Evolutionary conservation across 306 rosid genomes (phyloP), one percentile per base, ranked within the genome.

Genomic region (Cucumis cinereus): DNA sequence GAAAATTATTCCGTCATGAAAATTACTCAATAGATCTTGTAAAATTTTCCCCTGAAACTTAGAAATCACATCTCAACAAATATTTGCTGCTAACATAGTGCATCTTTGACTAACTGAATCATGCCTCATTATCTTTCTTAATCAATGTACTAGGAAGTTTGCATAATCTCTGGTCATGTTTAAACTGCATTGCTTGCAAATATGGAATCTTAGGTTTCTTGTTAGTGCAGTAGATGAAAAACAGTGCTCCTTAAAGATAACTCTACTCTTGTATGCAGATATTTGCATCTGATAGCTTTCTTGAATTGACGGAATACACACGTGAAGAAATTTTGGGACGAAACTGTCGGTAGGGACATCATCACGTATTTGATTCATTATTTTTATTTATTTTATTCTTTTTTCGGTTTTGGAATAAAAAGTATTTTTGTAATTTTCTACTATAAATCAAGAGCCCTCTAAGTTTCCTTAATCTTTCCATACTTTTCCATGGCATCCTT

Each of bases 251-350:
- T 73, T 52, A 73, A 28, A 26, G 11, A 20, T 55, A 20, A 54
- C 19, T 55, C 41, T 20, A 13, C 17, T 41, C 47, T n/a, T 62
- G n/a, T 54, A 60, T 82, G 87, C 92, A 94, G 99, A 94, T 94
- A 85, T 94, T 89, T 89, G 99, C 98, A 41, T 94, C 99, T 49
- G 99, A 94, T 82, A 94, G 99, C 88, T 94, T 94, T 87, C 92
- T 94, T 45, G 96, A 94, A 80, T 87, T 94, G 84, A 94, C 99
- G 0, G 99, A 94, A 81, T 94, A 90, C 76, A 86, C 92, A 0
- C 90, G 99, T n/a, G 99, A 94, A 82, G 99, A 94, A 90, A 92
- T 94, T 81, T 83, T 94, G 87, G 99, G 99, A 83, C 85, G 98
- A 75, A 94, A 92, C 57, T 94, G 99, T 63, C 84, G 99, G 99